Percentiles rank a stretch among this genome's conserved stretches.
Conservation (phyloP, 768 basidiomycete species). For the Sarcodon aspratus region DNA sequence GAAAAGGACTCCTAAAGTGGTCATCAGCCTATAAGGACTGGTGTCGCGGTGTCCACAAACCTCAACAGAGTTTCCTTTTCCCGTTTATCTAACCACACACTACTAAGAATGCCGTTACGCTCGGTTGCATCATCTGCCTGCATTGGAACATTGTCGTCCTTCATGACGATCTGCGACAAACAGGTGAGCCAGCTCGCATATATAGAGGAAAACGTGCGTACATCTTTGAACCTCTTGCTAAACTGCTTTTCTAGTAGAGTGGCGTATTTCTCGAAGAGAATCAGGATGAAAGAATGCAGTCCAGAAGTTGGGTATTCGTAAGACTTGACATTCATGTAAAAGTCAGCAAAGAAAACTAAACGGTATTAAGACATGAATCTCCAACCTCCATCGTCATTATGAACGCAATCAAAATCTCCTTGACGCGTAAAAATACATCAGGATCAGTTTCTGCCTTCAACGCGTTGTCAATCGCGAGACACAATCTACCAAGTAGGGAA, state of each 20-base stretch:
- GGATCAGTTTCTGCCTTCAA: conserved; percentile 67
- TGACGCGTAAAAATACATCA: conserved; percentile 71
- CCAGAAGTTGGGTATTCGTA: conserved; percentile 80
- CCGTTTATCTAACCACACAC: conserved; percentile 69
- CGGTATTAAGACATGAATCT: conserved; percentile 37
- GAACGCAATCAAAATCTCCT: conserved; percentile 76
- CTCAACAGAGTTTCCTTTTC: conserved; percentile 49
- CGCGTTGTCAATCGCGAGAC: conserved; percentile 61
- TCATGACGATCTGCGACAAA: conserved; percentile 52
- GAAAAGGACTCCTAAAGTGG: conserved; percentile 40
- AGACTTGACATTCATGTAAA: conserved; percentile 35
- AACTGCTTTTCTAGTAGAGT: conserved; percentile 74
- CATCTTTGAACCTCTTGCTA: conserved; percentile 69
- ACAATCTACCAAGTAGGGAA: conserved; percentile 62
- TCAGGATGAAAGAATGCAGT: conserved; percentile 75
- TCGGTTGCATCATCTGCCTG: conserved; percentile 49
- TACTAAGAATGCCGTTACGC: conserved; percentile 60
- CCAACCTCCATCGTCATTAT: conserved; percentile 90
- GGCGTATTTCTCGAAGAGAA: conserved; percentile 85
- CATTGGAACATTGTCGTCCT: conserved; percentile 91
- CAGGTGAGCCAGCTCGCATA: too few relatives aligned
- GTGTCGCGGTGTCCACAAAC: conserved; percentile 20
- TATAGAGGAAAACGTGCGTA: conserved; percentile 21
- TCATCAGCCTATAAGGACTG: background rate
- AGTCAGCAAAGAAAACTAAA: background rate